These are phyloP conservation scores for Escallonia herrerae DNA, from an alignment of 129 eudicot species.

Conservation along the genomic window DNA sequence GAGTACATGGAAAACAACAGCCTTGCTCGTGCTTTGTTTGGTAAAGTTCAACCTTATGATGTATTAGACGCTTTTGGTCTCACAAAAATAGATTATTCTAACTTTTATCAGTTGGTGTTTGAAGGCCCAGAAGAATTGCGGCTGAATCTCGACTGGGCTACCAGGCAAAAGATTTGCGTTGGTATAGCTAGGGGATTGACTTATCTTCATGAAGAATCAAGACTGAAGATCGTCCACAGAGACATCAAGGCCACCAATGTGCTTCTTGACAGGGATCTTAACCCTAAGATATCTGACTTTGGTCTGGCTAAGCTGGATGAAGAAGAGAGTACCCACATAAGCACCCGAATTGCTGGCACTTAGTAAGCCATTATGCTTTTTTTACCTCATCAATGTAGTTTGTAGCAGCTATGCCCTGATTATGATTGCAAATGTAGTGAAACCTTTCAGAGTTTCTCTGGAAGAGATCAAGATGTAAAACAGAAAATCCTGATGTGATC, in stretches of 20 bases:
- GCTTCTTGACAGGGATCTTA: slow-evolving; percentile 39
- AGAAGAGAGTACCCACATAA: slow-evolving; percentile 48
- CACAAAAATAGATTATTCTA: no score
- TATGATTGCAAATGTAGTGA: no score
- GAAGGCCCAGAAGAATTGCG: slow-evolving; percentile 34
- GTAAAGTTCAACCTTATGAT: slow-evolving; percentile 16
- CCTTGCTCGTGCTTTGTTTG: slow-evolving; percentile 54
- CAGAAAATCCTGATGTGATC: neutral
- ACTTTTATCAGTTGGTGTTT: neutral
- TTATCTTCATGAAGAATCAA: slow-evolving; percentile 57
- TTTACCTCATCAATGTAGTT: neutral
- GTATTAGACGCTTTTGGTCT: neutral
- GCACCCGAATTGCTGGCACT: slow-evolving; percentile 60
- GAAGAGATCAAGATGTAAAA: neutral
- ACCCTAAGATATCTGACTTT: slow-evolving; percentile 53
- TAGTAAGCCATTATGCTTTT: slow-evolving; percentile 18
- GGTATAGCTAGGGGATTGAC: slow-evolving; percentile 57
- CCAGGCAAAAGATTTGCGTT: slow-evolving; percentile 38
- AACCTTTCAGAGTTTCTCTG: neutral
- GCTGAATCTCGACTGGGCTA: slow-evolving; percentile 40
- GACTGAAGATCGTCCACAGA: slow-evolving; percentile 46
- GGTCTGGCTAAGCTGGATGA: slow-evolving; percentile 57
- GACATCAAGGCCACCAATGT: slow-evolving; percentile 61
- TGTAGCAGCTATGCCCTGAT: no score
- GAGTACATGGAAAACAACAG: slow-evolving; percentile 57